These are phyloP conservation scores for Pyrenophora teres DNA, from an alignment of 2,329 filamentous ascomycete species.

Conservation along the genomic window DNA sequence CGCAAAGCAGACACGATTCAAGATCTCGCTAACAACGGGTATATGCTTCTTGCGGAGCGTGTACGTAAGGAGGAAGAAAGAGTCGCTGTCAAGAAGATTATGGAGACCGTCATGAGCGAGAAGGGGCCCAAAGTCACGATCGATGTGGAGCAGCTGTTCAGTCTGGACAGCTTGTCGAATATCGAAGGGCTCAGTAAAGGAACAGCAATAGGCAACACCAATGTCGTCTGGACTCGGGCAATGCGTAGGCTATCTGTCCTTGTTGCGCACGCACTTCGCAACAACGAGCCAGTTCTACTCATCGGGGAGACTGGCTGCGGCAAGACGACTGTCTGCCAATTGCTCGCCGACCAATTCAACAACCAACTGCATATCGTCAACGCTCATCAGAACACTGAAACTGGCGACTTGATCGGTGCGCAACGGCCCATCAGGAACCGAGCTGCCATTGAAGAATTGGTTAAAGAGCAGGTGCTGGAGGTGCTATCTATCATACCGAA, in stretches of 20 bases:
- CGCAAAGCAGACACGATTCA: slow-evolving; percentile 83
- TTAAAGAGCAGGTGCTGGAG: slow-evolving; percentile 65
- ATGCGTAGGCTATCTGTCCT: slow-evolving; percentile 92
- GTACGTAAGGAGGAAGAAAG: slow-evolving; percentile 91
- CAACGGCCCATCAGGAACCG: slow-evolving; percentile 90
- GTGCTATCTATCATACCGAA: slow-evolving; percentile 28
- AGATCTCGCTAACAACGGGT: slow-evolving; percentile 88
- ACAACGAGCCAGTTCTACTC: slow-evolving; percentile 91
- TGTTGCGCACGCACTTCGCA: slow-evolving; percentile 81
- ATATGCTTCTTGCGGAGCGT: slow-evolving; percentile 93
- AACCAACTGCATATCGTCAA: slow-evolving; percentile 88
- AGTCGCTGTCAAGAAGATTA: slow-evolving; percentile 79
- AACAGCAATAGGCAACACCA: slow-evolving; percentile 15
- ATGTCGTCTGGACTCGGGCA: slow-evolving; percentile 89
- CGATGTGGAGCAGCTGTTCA: slow-evolving; percentile 74
- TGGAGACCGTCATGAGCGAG: slow-evolving; percentile 82
- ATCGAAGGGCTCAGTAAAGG: slow-evolving; percentile 41
- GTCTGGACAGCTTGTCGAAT: slow-evolving; percentile 46
- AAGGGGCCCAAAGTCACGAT: slow-evolving; percentile 68
- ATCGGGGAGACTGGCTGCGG: slow-evolving; percentile 97
- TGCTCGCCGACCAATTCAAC: slow-evolving; percentile 78
- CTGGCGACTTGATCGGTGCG: slow-evolving; percentile 93
- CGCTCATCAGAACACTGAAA: slow-evolving; percentile 95
- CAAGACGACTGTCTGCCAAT: slow-evolving; percentile 95
- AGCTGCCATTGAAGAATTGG: slow-evolving; percentile 68